These are phyloP conservation scores for Tricholoma matsutake DNA, from an alignment of 768 basidiomycete genomes.

Conservation along the genomic window DNA sequence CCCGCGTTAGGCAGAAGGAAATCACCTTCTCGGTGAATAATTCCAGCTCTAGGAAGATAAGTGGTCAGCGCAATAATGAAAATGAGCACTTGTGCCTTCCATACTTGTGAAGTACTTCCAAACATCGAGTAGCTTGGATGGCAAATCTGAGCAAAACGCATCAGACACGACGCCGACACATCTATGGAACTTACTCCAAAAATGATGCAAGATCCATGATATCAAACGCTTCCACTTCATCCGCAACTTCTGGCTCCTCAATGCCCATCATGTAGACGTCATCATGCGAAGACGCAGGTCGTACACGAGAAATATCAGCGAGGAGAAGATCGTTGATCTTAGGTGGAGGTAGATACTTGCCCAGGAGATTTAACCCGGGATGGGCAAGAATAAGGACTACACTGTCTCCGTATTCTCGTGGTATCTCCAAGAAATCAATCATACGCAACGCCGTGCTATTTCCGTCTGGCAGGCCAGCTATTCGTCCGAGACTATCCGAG, in stretches of 20 bases:
- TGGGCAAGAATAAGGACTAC: constrained; percentile 70
- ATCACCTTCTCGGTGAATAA: constrained; percentile 68
- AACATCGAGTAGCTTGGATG: constrained; percentile 69
- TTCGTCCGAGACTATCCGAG: constrained; percentile 43
- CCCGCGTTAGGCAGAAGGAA: neutral
- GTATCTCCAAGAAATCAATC: constrained; percentile 66
- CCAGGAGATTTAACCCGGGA: constrained; percentile 66
- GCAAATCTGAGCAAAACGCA: constrained; percentile 49
- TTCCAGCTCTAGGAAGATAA: constrained; percentile 39
- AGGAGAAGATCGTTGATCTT: constrained; percentile 68
- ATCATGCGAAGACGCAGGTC: constrained; percentile 40
- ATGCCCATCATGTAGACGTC: constrained; percentile 50
- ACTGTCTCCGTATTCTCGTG: constrained; percentile 62
- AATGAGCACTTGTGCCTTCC: constrained; percentile 8
- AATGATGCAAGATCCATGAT: constrained; percentile 78
- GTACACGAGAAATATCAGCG: constrained; percentile 45
- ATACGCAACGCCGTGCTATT: constrained; percentile 52
- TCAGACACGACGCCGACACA: neutral
- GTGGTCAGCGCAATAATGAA: constrained; percentile 6
- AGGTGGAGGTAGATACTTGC: constrained; percentile 64
- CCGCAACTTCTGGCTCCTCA: constrained; percentile 43
- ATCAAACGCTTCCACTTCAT: constrained; percentile 58
- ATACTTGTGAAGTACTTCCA: constrained; percentile 64
- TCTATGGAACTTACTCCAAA: constrained; percentile 51
- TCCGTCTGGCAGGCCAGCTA: constrained; percentile 48